Evolutionary conservation across 176 grass and related monocot genomes (phyloP), one percentile per base, ranked within the genome.

Genomic region (Aechmea fasciata): DNA sequence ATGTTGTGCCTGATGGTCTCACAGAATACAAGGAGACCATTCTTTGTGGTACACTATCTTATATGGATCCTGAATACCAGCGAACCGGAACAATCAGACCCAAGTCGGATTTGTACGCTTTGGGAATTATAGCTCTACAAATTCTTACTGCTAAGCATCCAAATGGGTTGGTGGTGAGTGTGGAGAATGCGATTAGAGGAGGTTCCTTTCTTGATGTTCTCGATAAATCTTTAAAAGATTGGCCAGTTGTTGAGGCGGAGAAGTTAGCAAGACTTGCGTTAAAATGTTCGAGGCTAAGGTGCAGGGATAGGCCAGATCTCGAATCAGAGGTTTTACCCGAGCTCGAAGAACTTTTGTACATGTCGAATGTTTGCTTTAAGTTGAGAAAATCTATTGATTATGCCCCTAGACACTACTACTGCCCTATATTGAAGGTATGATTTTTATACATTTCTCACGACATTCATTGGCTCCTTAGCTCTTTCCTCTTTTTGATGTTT

Each of bases 51-150:
- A 96, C 91, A 66, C 55, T 96, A 19, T 91, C 73, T 71, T 91
- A 91, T 72, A 91, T 96, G 92, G 88, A 96, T 69, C 92, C 92
- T 11, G 92, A 96, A 75, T 96, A 96, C 54, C 88, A 96, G 29
- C 77, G 84, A 74, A 96, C 92, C 12, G 92, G 92, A 73, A 96
- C 88, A 15, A 23, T 96, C 67, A 79, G 92, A 11, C 92, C 92
- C 2, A 96, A 96, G 80, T 96, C 92, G 49, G 92, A 96, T 88
- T 55, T 96, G 48, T 96, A 69, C 76, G 92, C 88, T 64, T 64
- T 88, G 64, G 92, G 92, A 17, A 14, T 96, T 25, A 84, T 96
- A 54, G 82, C 82, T 70, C 85, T 96, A 71, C 92, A 96, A 79
- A 50, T 96, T 17, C 69, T 96, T 65, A 87, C 83, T 0, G 80